Base-by-base conservation (phyloP, 352 stramenopile species). In the Phytophthora melonis region DNA sequence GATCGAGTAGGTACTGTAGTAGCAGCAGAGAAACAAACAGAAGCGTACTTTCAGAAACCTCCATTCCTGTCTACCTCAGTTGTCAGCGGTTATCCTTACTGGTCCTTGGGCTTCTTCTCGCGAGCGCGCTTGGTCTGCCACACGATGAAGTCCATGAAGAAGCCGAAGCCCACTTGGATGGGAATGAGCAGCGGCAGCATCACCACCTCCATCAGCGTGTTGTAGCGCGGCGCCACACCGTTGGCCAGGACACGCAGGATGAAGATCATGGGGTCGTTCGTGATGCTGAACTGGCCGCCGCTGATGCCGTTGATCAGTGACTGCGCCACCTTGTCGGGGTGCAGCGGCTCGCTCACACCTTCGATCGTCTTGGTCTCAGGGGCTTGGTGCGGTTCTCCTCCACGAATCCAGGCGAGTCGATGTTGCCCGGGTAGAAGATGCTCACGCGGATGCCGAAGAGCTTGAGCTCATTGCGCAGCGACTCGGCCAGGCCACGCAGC, bases 71-170 rank as follows among this genome's bases (percentile, higher is more conserved):
- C n/a, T n/a, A n/a, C n/a, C n/a, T n/a, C n/a, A n/a, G n/a, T n/a
- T n/a, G n/a, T n/a, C n/a, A n/a, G n/a, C n/a, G n/a, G n/a, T n/a
- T 30, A 30, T 34, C 19, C 30, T 75, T 78, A 89, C 66, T 90
- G 68, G 68, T 91, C 82, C 74, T 90, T 90, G 39, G 73, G 54
- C 67, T 93, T 93, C 61, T 80, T 81, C 63, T 86, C 83, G 63
- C 68, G 77, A 19, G 81, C 79, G 63, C 87, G 78, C 55, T 79
- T 81, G 43, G 82, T 81, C 63, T 90, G 75, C 68, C 63, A 78
- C 66, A 94, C 89, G 25, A 90, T 80, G 47, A 85, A 87, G 77
- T 96, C 89, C 88, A 96, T 95, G 78, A 91, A 94, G 49, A 93
- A 72, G 11, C 86, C 85, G 52, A 91, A 95, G 54, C 79, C 84